Evolutionary conservation across 2,329 filamentous ascomycete species (phyloP), one percentile per base, ranked within the genome.

Genomic region (Xylariaceae sp.): DNA sequence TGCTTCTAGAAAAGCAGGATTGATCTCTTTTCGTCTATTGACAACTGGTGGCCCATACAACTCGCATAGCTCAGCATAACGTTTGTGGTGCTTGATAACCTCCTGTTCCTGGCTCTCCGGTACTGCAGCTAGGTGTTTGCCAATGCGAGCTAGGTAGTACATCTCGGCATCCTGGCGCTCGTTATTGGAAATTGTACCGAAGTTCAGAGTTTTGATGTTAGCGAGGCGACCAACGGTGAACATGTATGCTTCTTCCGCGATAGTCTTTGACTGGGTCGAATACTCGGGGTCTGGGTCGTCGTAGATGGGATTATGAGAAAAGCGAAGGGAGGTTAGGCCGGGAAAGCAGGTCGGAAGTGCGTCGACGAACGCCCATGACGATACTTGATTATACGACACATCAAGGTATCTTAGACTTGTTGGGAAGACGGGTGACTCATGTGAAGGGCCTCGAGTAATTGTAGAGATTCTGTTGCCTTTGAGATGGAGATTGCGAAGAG

Each of bases 91-190:
- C 0, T 71, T 73, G 2, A 89, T 70, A 0, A 96, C 81, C 1
- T 76, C 74, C 0, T 73, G 74, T 62, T 87, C 81, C 2, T 77
- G 73, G 2, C 72, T 73, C 53, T 84, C 79, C 0, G 84, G 76
- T 0, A 85, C 81, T 2, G 80, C 76, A 1, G 86, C 81, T 40
- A 97, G 78, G 69, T 95, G 90, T 60, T 86, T 87, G 10, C 84
- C 89, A 55, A 97, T 95, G 51, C 89, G 84, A 0, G 88, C 90
- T 10, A 98, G 84, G 71, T 99, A 99, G 72, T 96, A 99, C 67
- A 93, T 88, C 66, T 98, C 95, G 3, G 92, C 92, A 67, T 98
- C 95, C 51, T 85, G 81, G 18, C 93, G 86, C 71, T 98, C 93
- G 42, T 88, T 84, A 1, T 79, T 65, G 0, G 86, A 87, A 64